These are phyloP conservation scores for Xylaria castorea DNA, from an alignment of 495 filamentous ascomycete species.

Conservation along the genomic window DNA sequence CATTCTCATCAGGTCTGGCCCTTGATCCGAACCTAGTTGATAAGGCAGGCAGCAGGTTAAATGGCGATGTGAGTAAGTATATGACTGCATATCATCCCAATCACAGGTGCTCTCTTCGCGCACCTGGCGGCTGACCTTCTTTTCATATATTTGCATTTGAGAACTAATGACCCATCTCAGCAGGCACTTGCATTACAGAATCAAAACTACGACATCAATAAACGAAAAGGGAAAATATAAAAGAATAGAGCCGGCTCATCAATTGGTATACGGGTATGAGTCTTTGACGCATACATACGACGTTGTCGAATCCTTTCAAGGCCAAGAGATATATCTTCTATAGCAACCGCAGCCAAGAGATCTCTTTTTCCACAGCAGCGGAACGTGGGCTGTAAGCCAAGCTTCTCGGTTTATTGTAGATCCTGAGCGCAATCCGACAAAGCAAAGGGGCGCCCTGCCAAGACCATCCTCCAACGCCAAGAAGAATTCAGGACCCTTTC, in stretches of 20 bases:
- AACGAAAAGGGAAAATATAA: background rate
- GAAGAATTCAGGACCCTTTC: background rate
- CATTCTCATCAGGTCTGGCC: conserved; percentile 3
- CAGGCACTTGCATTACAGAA: background rate
- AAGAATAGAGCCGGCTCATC: background rate
- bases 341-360: conserved; percentile 18
- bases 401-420: background rate
- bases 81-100: conserved; percentile 10
- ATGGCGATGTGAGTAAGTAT: conserved; percentile 1
- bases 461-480: conserved; percentile 19
- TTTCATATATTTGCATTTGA: background rate
- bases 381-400: background rate
- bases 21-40: conserved; percentile 9
- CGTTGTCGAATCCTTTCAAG: background rate
- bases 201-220: background rate
- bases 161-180: background rate
- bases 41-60: conserved; percentile 5
- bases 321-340: conserved; percentile 10
- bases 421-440: background rate
- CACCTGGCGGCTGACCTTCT: background rate
- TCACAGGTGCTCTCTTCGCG: background rate
- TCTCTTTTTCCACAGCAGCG: conserved; percentile 8
- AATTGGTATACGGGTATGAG: background rate
- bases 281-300: background rate
- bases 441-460: conserved; percentile 4